Conservation (phyloP, 257 asterid species). For the Solanum pinnatisectum region DNA sequence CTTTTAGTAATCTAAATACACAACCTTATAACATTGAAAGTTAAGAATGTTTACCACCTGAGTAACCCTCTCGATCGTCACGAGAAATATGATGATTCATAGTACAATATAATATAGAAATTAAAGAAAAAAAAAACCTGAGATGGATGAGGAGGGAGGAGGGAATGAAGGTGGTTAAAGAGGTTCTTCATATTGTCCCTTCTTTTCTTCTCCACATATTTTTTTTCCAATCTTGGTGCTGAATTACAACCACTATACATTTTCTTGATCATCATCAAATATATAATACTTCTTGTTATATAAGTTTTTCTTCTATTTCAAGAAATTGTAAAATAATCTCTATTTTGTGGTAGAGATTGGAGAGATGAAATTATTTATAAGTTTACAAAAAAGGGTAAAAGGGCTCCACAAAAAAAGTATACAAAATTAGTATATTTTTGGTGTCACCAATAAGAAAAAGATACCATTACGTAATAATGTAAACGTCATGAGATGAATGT, state of each 20-base stretch:
- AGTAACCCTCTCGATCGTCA: neutral
- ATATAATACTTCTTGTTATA: neutral
- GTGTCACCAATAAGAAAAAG: neutral
- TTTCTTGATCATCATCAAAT: neutral
- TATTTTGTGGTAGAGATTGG: no score
- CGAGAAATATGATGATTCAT: neutral
- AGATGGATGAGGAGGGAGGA: constrained; percentile 18
- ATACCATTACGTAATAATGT: neutral
- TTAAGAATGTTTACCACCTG: neutral
- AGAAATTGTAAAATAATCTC: neutral
- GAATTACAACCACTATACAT: neutral
- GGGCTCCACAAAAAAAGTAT: neutral
- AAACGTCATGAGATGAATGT: neutral
- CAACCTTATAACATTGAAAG: neutral
- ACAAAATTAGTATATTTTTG: neutral
- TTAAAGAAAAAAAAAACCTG: constrained; percentile 9
- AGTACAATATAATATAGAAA: neutral
- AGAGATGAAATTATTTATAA: neutral
- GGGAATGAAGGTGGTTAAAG: constrained; percentile 24
- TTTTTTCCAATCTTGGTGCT: constrained; percentile 36
- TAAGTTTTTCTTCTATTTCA: neutral
- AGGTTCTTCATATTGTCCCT: constrained; percentile 32
- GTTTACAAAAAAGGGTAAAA: neutral
- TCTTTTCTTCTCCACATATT: constrained; percentile 39
- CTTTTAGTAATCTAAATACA: neutral